Percentiles rank a stretch among this genome's conserved stretches.
phyloP scores from a whole-genome alignment of 768 basidiomycete species.

The Podaxis sp. region DNA sequence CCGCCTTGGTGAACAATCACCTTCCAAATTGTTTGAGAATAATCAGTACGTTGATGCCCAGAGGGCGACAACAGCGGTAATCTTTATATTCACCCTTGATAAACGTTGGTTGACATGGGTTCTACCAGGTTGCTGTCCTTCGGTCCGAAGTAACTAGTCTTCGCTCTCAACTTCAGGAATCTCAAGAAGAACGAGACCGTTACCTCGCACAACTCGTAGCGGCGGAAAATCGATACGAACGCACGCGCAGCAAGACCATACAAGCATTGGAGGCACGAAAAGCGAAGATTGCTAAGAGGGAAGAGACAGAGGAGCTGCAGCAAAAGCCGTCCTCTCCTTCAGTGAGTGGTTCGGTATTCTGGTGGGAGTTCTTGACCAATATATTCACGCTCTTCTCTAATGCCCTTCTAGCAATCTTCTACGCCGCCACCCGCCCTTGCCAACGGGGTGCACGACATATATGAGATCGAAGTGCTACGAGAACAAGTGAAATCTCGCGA shows the following conservation, averaged over 20 bases:
- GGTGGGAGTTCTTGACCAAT: constrained; percentile 56
- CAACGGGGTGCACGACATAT: constrained; percentile 39
- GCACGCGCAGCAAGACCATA: constrained; percentile 56
- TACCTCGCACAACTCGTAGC: constrained; percentile 51
- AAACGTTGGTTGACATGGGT: neutral
- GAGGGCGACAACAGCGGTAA: constrained; percentile 59
- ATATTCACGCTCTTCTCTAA: constrained; percentile 49
- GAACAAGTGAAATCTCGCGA: constrained; percentile 45
- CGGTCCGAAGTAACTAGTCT: constrained; percentile 57
- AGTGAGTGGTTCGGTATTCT: constrained; percentile 66
- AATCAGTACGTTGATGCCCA: constrained; percentile 48
- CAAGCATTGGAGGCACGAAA: constrained; percentile 42
- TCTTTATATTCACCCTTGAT: constrained; percentile 2
- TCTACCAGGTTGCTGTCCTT: constrained; percentile 51
- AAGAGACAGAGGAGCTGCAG: constrained; percentile 47
- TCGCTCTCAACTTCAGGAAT: constrained; percentile 49
- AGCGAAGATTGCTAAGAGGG: constrained; percentile 30
- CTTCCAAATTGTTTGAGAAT: constrained; percentile 32
- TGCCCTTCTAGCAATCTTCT: constrained; percentile 39
- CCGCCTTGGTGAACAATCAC: constrained; percentile 38
- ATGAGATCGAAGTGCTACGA: constrained; percentile 37
- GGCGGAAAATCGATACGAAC: constrained; percentile 63
- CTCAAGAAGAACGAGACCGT: constrained; percentile 45
- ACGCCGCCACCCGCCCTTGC: constrained; percentile 27
- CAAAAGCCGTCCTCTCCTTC: constrained; percentile 60